Conservation (phyloP, 1,284 basidiomycete genomes). For the Kalmanozyma brasiliensis region DNA sequence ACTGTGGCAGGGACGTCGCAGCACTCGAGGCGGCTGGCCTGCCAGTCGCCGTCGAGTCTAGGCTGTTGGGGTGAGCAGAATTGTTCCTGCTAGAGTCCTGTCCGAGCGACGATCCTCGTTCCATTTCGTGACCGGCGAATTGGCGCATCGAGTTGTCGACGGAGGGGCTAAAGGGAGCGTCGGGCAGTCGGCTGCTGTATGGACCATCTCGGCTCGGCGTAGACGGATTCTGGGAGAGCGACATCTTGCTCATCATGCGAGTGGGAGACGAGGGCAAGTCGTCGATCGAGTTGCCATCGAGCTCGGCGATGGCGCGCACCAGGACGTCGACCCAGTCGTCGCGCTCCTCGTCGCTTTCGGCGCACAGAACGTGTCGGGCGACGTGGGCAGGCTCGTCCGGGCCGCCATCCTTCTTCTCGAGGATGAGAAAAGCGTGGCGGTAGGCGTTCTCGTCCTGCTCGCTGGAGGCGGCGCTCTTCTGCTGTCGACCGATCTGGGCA, state of each 20-base stretch:
- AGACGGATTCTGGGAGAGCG: constrained; percentile 19
- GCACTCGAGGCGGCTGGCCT: constrained; percentile 19
- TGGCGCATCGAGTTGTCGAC: constrained; percentile 15
- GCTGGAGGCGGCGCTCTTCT: constrained; percentile 69
- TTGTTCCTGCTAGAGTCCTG: constrained; percentile 20
- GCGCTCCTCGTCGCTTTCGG: constrained; percentile 90
- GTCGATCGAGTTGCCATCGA: constrained; percentile 32
- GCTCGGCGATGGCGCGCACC: constrained; percentile 67
- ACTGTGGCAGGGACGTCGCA: constrained; percentile 22
- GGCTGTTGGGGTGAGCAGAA: constrained; percentile 24
- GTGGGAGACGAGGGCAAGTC: constrained; percentile 34
- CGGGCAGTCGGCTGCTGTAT: constrained; percentile 20
- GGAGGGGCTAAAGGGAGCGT: constrained; percentile 30
- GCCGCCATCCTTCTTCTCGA: constrained; percentile 77
- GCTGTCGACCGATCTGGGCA: constrained; percentile 84
- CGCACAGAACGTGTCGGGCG: constrained; percentile 90
- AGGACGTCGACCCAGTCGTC: constrained; percentile 95
- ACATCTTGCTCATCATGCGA: constrained; percentile 40
- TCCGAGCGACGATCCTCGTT: constrained; percentile 8
- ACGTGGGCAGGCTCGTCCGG: constrained; percentile 71
- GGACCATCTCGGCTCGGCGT: constrained; percentile 20
- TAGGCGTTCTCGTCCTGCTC: constrained; percentile 85
- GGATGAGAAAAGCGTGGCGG: constrained; percentile 94
- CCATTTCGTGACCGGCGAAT: constrained; percentile 12
- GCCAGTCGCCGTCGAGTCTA: constrained; percentile 32